Percentiles rank a stretch among this genome's conserved stretches.
Conservation (phyloP, 768 basidiomycete species). For the Tubosaeta sp. region DNA sequence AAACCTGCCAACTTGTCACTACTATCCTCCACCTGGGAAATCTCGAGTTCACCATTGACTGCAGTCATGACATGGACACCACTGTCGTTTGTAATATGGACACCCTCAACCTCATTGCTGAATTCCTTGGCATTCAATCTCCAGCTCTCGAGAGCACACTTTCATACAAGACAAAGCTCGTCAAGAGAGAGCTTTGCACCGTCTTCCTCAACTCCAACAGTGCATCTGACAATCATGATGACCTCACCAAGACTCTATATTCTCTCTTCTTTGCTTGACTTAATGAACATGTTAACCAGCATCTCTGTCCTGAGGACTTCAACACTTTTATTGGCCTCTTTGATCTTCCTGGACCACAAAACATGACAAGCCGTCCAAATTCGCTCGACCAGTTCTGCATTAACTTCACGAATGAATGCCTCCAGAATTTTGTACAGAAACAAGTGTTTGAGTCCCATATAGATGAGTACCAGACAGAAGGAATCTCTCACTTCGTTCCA, state of each 20-base stretch:
- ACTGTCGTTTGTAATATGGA: conserved; percentile 89
- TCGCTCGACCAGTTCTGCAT: conserved; percentile 95
- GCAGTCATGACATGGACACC: conserved; percentile 81
- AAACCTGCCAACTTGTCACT: conserved; percentile 91
- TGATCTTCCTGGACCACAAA: conserved; percentile 91
- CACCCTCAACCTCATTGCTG: conserved; percentile 78
- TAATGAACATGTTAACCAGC: conserved; percentile 94
- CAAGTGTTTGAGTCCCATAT: conserved; percentile 73
- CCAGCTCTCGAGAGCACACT: conserved; percentile 54
- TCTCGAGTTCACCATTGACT: conserved; percentile 85
- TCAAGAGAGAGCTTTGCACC: conserved; percentile 96
- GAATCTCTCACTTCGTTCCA: too few species aligned
- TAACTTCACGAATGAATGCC: conserved; percentile 92
- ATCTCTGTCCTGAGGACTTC: conserved; percentile 91
- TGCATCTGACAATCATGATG: conserved; percentile 88
- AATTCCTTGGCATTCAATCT: conserved; percentile 83
- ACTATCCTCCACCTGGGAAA: conserved; percentile 97
- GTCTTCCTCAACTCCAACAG: conserved; percentile 94
- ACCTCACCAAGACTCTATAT: conserved; percentile 90
- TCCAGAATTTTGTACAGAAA: conserved; percentile 80
- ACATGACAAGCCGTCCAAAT: conserved; percentile 81
- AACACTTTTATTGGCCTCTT: conserved; percentile 88
- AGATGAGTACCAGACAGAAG: conserved; percentile 85
- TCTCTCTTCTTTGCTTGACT: conserved; percentile 94
- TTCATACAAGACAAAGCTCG: conserved; percentile 87